These are phyloP conservation scores for Fomitiporia mediterranea DNA, from an alignment of 1,284 basidiomycete species.

Conservation along the genomic window DNA sequence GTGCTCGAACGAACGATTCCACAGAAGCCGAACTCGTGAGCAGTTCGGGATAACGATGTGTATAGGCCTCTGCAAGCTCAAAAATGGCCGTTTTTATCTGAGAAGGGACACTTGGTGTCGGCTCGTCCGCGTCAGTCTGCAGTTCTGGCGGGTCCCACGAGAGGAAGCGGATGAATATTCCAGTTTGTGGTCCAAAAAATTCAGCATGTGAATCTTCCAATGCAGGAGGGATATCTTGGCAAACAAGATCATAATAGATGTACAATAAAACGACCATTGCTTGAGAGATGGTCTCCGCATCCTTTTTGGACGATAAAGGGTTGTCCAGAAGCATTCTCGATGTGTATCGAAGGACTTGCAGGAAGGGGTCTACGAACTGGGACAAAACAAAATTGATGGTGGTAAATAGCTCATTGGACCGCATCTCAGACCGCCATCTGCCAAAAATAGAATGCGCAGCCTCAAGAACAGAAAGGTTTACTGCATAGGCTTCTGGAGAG, in stretches of 20 bases:
- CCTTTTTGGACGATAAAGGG: constrained; percentile 32
- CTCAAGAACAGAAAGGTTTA: constrained; percentile 81
- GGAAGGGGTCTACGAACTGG: constrained; percentile 81
- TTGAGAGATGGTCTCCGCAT: constrained; percentile 53
- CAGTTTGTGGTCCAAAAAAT: constrained; percentile 69
- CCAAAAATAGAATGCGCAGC: constrained; percentile 96
- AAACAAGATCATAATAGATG: constrained; percentile 91
- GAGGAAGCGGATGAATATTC: constrained; percentile 77
- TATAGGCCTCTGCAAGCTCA: constrained; percentile 51
- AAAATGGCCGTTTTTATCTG: constrained; percentile 88
- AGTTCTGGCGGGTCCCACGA: constrained; percentile 73
- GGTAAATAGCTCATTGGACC: constrained; percentile 82
- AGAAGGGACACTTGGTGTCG: constrained; percentile 76
- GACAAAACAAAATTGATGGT: constrained; percentile 91
- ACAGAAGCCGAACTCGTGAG: constrained; percentile 43
- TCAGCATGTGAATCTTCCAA: constrained; percentile 87
- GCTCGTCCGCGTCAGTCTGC: constrained; percentile 78
- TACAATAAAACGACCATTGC: constrained; percentile 78
- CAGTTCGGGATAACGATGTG: constrained; percentile 47
- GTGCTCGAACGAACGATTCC: constrained; percentile 81
- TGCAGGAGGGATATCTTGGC: constrained; percentile 91
- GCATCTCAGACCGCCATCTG: constrained; percentile 88
- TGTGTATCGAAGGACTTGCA: constrained; percentile 75
- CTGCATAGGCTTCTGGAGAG: constrained; percentile 77
- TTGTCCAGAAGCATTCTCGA: constrained; percentile 44